Conservation (phyloP, 306 rosid species). For the Bauhinia variegata region DNA sequence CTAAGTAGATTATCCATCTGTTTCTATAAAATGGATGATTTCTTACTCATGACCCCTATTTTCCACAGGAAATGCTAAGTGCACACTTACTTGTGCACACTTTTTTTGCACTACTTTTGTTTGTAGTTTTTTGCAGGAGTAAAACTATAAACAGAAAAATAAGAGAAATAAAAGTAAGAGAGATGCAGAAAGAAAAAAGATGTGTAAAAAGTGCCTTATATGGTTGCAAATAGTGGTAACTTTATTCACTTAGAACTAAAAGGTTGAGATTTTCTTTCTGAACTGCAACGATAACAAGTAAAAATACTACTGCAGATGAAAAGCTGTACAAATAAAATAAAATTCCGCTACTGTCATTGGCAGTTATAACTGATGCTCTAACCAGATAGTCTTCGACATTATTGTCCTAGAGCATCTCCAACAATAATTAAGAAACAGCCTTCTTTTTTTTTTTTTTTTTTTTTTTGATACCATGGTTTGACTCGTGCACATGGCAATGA, state of each 20-base stretch:
- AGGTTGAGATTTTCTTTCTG: slow-evolving; percentile 20
- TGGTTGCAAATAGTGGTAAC: slow-evolving; percentile 3
- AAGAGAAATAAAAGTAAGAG: too few species aligned
- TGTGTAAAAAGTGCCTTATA: not conserved
- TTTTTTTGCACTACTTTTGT: too few species aligned
- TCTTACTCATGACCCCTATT: slow-evolving; percentile 20
- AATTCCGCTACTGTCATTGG: slow-evolving; percentile 14
- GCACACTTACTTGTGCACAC: too few species aligned
- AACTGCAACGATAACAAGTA: slow-evolving; percentile 7
- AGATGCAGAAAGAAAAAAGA: too few species aligned
- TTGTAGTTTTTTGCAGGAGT: too few species aligned
- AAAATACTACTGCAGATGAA: not conserved
- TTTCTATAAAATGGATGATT: slow-evolving; percentile 16
- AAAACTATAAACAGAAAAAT: too few species aligned
- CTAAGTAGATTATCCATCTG: slow-evolving; percentile 26
- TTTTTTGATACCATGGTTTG: slow-evolving; percentile 10
- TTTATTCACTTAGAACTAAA: slow-evolving; percentile 16
- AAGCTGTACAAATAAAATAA: too few species aligned
- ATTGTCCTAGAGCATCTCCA: slow-evolving; percentile 22
- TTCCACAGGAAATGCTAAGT: too few species aligned
- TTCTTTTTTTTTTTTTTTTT: not conserved
- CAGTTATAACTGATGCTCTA: slow-evolving; percentile 11
- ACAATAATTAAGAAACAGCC: slow-evolving; percentile 5
- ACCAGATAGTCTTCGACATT: slow-evolving; percentile 21
- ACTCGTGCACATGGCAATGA: slow-evolving; percentile 21